phyloP scores from a whole-genome alignment of 2,329 filamentous ascomycete genomes.

The Sarocladium oryzae region DNA sequence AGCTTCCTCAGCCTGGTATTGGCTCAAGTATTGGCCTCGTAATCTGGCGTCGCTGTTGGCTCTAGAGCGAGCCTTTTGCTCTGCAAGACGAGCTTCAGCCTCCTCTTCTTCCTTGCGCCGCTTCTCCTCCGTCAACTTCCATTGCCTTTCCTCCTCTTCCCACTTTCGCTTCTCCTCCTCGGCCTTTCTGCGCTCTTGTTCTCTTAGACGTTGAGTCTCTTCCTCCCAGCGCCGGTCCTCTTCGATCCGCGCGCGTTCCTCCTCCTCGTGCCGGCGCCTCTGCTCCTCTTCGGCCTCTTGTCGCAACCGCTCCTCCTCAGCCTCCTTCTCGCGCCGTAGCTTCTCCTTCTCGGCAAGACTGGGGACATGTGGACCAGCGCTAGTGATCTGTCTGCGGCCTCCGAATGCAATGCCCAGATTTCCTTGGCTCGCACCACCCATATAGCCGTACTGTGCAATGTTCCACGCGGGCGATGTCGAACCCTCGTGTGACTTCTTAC shows the following conservation, averaged over 20 bases:
- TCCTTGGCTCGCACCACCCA: constrained; percentile 93
- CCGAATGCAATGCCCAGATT: constrained; percentile 93
- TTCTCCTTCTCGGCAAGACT: constrained; percentile 81
- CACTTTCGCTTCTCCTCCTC: constrained; percentile 66
- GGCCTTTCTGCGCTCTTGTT: constrained; percentile 53
- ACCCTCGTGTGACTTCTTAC: constrained; percentile 73
- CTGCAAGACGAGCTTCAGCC: constrained; percentile 58
- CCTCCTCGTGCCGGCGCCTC: constrained; percentile 39
- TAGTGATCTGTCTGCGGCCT: constrained; percentile 86
- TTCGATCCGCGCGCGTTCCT: constrained; percentile 52
- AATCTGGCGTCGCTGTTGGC: constrained; percentile 62
- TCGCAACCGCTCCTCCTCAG: constrained; percentile 54
- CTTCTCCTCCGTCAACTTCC: constrained; percentile 70
- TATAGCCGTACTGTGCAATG: constrained; percentile 96
- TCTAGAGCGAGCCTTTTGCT: constrained; percentile 58
- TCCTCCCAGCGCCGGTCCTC: constrained; percentile 64
- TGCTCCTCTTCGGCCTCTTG: constrained; percentile 48
- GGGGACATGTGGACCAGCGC: constrained; percentile 69
- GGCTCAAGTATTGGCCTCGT: constrained; percentile 77
- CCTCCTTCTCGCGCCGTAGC: constrained; percentile 46
- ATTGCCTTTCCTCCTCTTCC: constrained; percentile 70
- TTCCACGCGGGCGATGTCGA: constrained; percentile 91
- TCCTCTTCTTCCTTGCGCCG: constrained; percentile 67
- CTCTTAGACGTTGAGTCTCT: constrained; percentile 53
- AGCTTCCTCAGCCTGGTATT: constrained; percentile 66